Evolutionary conservation across 2,329 filamentous ascomycete genomes (phyloP), one percentile per base, ranked within the genome.

Genomic region (Botrytis tulipae): DNA sequence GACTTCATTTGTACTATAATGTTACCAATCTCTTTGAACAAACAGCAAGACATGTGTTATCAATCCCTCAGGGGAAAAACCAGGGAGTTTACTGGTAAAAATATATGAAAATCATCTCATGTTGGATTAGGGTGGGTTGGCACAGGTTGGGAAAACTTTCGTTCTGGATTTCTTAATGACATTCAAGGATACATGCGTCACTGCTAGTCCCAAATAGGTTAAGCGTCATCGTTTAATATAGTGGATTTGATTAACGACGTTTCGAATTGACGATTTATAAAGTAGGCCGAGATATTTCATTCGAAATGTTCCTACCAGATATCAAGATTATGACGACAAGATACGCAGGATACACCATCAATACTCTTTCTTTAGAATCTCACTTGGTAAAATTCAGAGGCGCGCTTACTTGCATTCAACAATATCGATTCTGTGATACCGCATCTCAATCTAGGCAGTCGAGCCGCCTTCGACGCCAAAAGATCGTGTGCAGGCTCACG

Each of bases 91-190:
- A 65, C 40, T 44, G 40, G 40, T 65, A 65, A 7, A 61, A 70
- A 62, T 42, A 71, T 71, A 63, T 71, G 42, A 48, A 63, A 32
- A 29, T 65, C 69, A 71, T 71, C 57, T 71, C 3, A 46, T 71
- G 57, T 61, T 62, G 57, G 25, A n/a, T 62, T 70, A 25, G n/a
- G 25, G 66, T 57, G 25, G 66, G 9, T 37, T 61, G 40, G 57
- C 22, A 46, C 35, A 46, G 66, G 32, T 37, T 62, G 40, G 61
- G 54, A 46, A 61, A 46, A 62, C 8, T 40, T 71, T 29, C n/a
- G 35, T 65, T 63, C 69, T 63, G 65, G 69, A 71, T 63, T 71
- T 65, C 42, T 51, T 10, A 37, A 40, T 46, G 29, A 57, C n/a
- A 40, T 40, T 40, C 66, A 40, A 5, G 66, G 32, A 20, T 62